Evolutionary conservation across 768 basidiomycete species (phyloP), one percentile per base, ranked within the genome.

Genomic region (Boletus sp.): DNA sequence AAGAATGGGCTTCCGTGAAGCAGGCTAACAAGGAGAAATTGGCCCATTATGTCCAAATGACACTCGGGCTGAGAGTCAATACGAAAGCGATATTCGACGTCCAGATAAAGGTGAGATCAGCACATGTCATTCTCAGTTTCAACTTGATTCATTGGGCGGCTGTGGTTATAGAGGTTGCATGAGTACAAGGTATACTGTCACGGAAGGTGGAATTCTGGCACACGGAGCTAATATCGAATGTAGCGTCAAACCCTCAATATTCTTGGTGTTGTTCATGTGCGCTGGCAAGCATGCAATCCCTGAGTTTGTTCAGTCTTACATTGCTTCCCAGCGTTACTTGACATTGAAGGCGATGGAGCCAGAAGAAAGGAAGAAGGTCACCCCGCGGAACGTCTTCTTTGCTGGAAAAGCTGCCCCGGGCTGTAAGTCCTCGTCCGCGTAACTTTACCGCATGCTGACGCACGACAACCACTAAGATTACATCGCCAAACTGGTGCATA

Each of bases 401-500:
- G 96, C 93, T 32, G 96, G 97, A 58, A 98, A 98, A 70, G 94
- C 96, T 50, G 96, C 96, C 0, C 96, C 96, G 37, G 95, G 85
- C 54, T 93, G 87, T 88, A 67, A 66, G 85, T 75, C 7, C 19
- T 27, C 14, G 17, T 19, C 30, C 34, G 27, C 38, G n/a, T 14
- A 13, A 19, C n/a, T 21, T 38, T 19, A 17, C 29, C 48, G 11
- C 19, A 47, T 23, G 10, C 56, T 55, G 51, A 69, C 38, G 69
- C 38, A 17, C 13, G 13, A 49, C 17, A 11, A 41, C 15, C 37
- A 10, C 11, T 15, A 43, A 89, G 89, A 95, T 68, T 93, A 90
- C 74, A 88, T 93, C 58, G 95, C 95, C 23, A 98, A 98, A 73
- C 77, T 93, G 63, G 88, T 88, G 5, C 25, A 25, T 25, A 56